These are phyloP conservation scores for Retiboletus fuscus DNA, from an alignment of 1,284 basidiomycete genomes.

Conservation along the genomic window DNA sequence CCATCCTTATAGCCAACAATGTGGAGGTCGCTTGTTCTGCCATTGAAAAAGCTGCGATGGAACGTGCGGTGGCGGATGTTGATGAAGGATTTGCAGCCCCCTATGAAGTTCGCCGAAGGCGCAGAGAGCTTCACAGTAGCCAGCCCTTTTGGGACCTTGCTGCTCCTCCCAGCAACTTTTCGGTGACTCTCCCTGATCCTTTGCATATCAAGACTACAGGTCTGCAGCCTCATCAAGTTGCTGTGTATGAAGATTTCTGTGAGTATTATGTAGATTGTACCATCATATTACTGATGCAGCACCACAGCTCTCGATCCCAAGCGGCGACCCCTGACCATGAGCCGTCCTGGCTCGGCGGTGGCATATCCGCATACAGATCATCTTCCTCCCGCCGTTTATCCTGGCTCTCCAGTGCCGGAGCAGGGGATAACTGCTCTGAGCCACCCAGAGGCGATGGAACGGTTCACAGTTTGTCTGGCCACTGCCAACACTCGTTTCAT, in stretches of 20 bases:
- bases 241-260: slow-evolving; percentile 97
- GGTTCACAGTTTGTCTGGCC: slow-evolving; percentile 68
- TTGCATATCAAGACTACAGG: slow-evolving; percentile 89
- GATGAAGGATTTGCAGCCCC: slow-evolving; percentile 90
- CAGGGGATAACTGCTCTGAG: slow-evolving; percentile 56
- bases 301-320: slow-evolving; percentile 64
- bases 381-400: slow-evolving; percentile 58
- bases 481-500: not conserved
- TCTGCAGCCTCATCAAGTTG: slow-evolving; percentile 83
- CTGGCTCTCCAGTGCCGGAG: slow-evolving; percentile 65
- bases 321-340: slow-evolving; percentile 59
- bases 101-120: slow-evolving; percentile 88
- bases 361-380: slow-evolving; percentile 63
- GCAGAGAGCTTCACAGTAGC: slow-evolving; percentile 82
- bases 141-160: slow-evolving; percentile 91
- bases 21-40: slow-evolving; percentile 94
- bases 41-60: slow-evolving; percentile 98
- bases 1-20: slow-evolving; percentile 92
- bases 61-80: slow-evolving; percentile 94
- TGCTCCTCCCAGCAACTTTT: slow-evolving; percentile 79
- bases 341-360: slow-evolving; percentile 74
- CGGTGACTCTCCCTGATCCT: slow-evolving; percentile 87
- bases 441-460: slow-evolving; percentile 82
- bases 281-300: slow-evolving; percentile 20
- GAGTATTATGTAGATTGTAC: slow-evolving; percentile 41